Evolutionary conservation across 1,284 basidiomycete genomes (phyloP), one percentile per base, ranked within the genome.

Genomic region (Heterobasidion parviporum): DNA sequence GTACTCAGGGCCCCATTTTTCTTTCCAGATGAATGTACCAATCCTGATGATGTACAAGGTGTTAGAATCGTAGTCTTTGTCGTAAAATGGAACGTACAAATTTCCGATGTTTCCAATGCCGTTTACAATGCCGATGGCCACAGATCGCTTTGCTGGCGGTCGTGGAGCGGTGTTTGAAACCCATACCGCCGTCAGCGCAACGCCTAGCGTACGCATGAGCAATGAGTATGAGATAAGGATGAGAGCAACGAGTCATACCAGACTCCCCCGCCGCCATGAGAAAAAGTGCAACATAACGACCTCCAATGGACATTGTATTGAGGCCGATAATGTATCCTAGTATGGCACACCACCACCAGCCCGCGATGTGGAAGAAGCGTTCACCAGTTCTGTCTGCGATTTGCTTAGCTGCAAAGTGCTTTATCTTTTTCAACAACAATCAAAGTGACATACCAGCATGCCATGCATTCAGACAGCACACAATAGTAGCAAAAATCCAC

Each of bases 341-440:
- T 8, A 85, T 78, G 53, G 78, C 76, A n/a, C 70, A 74, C 81
- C 80, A 84, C 78, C 77, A 82, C 68, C 76, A 79, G 3, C 63
- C 70, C 8, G 78, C 68, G 34, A 87, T 77, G 65, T 89, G 87
- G 72, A 85, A 84, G 70, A 79, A 89, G 5, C 83, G 77, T 63
- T 86, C 85, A 1, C 83, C 83, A 3, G 80, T 81, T 50, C 71
- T 72, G 59, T 85, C 82, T 81, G 53, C 18, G 35, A 8, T 3
- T 33, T 16, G 15, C 15, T 35, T 20, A 18, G 18, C 20, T 53
- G 48, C 9, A 53, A n/a, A 58, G 35, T 26, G 26, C 26, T 6
- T 26, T 26, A 26, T 7, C 6, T 26, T n/a, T 20, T 43, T 7
- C 26, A 26, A 26, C 41, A 36, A 45, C 43, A 57, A 26, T 26